A percentile compares a stretch with the other conserved stretches of the same genome.
phyloP scores from a whole-genome alignment of 2,329 filamentous ascomycete species.

The Ascocoryne sarcoides region DNA sequence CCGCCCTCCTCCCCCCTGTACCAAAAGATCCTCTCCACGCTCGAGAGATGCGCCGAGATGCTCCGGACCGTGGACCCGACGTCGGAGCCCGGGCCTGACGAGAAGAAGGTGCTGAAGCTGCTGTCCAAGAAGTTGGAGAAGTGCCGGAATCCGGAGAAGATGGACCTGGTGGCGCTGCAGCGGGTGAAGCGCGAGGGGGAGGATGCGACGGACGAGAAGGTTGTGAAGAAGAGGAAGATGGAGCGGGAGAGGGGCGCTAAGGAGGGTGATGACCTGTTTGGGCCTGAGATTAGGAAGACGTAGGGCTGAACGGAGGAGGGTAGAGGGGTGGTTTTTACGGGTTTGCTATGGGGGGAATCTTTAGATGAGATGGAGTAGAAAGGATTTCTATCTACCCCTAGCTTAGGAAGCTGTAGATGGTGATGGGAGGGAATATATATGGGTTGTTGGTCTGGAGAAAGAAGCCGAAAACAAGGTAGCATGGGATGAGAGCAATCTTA shows the following conservation, averaged over 20 bases:
- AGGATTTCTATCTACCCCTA: no score
- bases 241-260: conserved; percentile 32
- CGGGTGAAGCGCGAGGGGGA: conserved; percentile 48
- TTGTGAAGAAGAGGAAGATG: conserved; percentile 33
- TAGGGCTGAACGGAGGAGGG: no score
- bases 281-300: conserved; percentile 19
- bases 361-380: conserved; percentile 1
- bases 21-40: conserved; percentile 41
- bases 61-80: conserved; percentile 44
- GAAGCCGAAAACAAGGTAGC: no score
- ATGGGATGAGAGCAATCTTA: no score
- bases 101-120: conserved; percentile 43
- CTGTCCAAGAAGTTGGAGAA: conserved; percentile 62
- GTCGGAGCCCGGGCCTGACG: conserved; percentile 17
- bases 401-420: no score
- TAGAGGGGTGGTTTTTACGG: no score
- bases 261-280: conserved; percentile 30
- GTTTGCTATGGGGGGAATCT: neutral
- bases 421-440: no score
- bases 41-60: conserved; percentile 45
- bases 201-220: conserved; percentile 17
- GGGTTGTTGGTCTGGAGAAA: no score
- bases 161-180: conserved; percentile 56
- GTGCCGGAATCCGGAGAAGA: conserved; percentile 66
- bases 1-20: conserved; percentile 22